A percentile compares a stretch with the other conserved stretches of the same genome.
Evolutionary conservation across 192 early-diverging fungal genomes (phyloP).

Genomic region (Umbelopsis isabellina): DNA sequence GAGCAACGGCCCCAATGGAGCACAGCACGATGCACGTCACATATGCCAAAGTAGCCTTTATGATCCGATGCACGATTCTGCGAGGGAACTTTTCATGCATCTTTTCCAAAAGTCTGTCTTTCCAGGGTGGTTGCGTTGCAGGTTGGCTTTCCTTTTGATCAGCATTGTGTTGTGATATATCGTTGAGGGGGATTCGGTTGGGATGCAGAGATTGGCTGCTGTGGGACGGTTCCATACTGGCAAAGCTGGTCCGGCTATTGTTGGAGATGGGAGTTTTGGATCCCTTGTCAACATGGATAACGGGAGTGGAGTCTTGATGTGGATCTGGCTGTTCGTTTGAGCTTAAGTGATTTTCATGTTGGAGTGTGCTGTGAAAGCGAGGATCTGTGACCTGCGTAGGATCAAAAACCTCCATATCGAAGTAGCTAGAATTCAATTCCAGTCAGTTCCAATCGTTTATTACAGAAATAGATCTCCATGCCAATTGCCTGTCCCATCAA

Average conservation of each 20-base stretch:
- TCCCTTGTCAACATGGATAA: background rate
- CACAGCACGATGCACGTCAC: slow-evolving; percentile 38
- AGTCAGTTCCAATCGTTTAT: too few species aligned
- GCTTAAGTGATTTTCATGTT: background rate
- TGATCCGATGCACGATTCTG: slow-evolving; percentile 45
- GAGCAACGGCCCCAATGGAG: slow-evolving; percentile 32
- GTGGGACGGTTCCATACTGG: background rate
- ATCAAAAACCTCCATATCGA: slow-evolving; percentile 17
- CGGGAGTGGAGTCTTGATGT: background rate
- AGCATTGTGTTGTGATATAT: background rate
- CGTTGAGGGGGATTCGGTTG: too few species aligned
- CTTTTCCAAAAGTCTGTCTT: slow-evolving; percentile 31
- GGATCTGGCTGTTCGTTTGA: background rate
- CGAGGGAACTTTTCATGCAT: slow-evolving; percentile 42
- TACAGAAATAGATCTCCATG: background rate
- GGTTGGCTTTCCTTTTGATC: background rate
- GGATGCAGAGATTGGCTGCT: background rate
- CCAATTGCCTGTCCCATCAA: background rate
- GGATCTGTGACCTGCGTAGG: background rate
- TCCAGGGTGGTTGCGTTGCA: background rate
- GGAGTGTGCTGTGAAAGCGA: background rate
- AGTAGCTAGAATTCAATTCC: background rate
- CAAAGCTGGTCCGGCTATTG: background rate
- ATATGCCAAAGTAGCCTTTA: slow-evolving; percentile 46
- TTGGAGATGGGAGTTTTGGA: background rate